Evolutionary conservation across 2,329 filamentous ascomycete species (phyloP), one percentile per base, ranked within the genome.

Genomic region (Penicillium paneum): DNA sequence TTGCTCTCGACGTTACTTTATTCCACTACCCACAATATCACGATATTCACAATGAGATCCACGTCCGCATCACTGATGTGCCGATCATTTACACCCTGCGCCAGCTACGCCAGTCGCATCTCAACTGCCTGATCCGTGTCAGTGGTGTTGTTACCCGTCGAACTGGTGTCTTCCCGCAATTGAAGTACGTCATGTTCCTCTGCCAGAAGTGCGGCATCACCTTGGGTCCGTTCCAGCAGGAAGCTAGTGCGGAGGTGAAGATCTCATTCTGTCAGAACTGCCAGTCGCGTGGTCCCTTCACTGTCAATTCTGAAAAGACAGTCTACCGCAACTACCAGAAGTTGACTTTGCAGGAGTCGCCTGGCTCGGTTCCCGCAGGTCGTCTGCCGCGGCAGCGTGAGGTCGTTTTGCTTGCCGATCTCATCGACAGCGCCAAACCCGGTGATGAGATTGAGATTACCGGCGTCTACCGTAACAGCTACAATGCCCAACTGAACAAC

Each of bases 251-350:
- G 40, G 94, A 99, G 74, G 92, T 99, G 69, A 96, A 93, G 76
- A 90, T 99, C 64, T 90, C 89, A 0, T 99, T 90, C 79, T 99
- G 94, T 71, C 93, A 97, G 70, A 94, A 90, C 71, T 99, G 94
- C 76, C 93, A 97, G 76, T 95, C 91, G 36, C 87, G 91, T 38
- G 94, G 94, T 0, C 95, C 94, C 0, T 99, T 99, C 70, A 96
- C 88, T 0, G 79, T 99, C 62, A 97, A 97, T 76, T 94, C 91
- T 4, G 94, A 97, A 72, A 95, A 96, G 80, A 99, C 94, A 0
- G 89, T 99, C 15, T 99, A 99, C 77, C 89, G 94, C 59, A 99
- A 99, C 74, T 99, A 97, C 76, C 94, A 99, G 73, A 99, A 97
- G 71, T 80, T 99, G 65, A 99, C 94, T 0, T 82, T 99, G 12